Conservation (phyloP, 1,284 basidiomycete genomes). For the Fomitopsis betulina region DNA sequence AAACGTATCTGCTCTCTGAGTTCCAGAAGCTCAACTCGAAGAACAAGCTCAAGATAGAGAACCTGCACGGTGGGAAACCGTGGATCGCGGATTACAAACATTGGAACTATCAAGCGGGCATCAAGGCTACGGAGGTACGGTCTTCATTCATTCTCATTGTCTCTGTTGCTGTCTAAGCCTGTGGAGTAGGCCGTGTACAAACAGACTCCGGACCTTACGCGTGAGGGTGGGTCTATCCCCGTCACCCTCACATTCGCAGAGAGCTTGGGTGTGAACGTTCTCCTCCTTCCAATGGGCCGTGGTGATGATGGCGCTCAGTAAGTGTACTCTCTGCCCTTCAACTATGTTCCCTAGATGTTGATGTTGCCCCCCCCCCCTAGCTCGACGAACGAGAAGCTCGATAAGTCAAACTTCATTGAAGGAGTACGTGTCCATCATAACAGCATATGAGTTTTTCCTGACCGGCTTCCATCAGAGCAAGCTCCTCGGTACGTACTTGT, state of each 20-base stretch:
- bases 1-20: constrained; percentile 69
- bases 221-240: constrained; percentile 93
- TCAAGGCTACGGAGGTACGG: constrained; percentile 69
- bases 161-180: not conserved
- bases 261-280: constrained; percentile 74
- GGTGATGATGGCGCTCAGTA: constrained; percentile 93
- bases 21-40: constrained; percentile 84
- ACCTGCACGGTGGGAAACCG: constrained; percentile 82
- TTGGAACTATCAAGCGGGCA: constrained; percentile 95
- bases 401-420: constrained; percentile 89
- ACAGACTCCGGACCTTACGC: constrained; percentile 15
- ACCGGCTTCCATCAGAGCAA: constrained; percentile 47
- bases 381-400: constrained; percentile 96
- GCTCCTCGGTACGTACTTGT: constrained; percentile 79
- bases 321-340: constrained; percentile 24
- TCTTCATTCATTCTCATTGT: not conserved
- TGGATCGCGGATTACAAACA: constrained; percentile 85
- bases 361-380: constrained; percentile 37
- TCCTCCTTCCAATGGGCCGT: constrained; percentile 89
- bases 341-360: not conserved
- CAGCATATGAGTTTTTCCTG: not conserved
- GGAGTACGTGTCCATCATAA: constrained; percentile 46
- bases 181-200: constrained; percentile 22
- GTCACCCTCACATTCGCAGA: constrained; percentile 97
- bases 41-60: constrained; percentile 69